Evolutionary conservation across 2,329 filamentous ascomycete species (phyloP).

Genomic region (Aspergillus fructus): DNA sequence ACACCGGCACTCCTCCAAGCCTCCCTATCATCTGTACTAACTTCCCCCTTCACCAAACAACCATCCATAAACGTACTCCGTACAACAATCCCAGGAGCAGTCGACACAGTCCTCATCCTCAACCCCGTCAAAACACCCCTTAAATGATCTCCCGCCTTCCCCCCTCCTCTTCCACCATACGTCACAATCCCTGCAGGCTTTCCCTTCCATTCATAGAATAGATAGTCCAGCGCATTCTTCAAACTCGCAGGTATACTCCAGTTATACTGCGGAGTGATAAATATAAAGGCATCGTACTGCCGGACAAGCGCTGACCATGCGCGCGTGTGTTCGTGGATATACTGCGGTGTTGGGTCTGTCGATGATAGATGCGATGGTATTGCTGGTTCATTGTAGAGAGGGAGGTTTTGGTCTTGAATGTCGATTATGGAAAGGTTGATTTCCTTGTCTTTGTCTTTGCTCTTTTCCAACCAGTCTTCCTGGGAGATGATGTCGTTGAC

Average conservation of each 20-base stretch:
- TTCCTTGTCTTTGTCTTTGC: too few species aligned
- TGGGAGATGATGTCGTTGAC: constrained; percentile 21
- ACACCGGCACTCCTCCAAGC: not conserved
- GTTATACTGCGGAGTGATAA: constrained; percentile 54
- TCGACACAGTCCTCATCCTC: constrained; percentile 34
- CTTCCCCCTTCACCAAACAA: not conserved
- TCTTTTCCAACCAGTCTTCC: not conserved
- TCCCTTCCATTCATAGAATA: constrained; percentile 58
- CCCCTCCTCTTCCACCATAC: constrained; percentile 51
- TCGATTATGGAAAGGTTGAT: not conserved
- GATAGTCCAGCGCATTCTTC: constrained; percentile 65
- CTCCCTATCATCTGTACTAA: not conserved
- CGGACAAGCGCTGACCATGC: constrained; percentile 39
- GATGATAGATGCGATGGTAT: constrained; percentile 36
- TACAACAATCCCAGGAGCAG: constrained; percentile 44
- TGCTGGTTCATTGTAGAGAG: constrained; percentile 40
- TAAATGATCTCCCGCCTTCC: constrained; percentile 38
- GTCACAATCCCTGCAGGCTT: constrained; percentile 56
- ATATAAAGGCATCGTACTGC: constrained; percentile 40
- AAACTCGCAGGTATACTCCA: constrained; percentile 53
- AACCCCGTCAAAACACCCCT: constrained; percentile 34
- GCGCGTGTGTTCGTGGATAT: constrained; percentile 36
- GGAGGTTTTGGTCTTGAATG: constrained; percentile 25
- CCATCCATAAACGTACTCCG: constrained; percentile 62
- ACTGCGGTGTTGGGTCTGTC: constrained; percentile 26